Percentiles rank a stretch among this genome's conserved stretches.
Conservation (phyloP, 2,329 filamentous ascomycete species). For the Botrytis sinoallii region DNA sequence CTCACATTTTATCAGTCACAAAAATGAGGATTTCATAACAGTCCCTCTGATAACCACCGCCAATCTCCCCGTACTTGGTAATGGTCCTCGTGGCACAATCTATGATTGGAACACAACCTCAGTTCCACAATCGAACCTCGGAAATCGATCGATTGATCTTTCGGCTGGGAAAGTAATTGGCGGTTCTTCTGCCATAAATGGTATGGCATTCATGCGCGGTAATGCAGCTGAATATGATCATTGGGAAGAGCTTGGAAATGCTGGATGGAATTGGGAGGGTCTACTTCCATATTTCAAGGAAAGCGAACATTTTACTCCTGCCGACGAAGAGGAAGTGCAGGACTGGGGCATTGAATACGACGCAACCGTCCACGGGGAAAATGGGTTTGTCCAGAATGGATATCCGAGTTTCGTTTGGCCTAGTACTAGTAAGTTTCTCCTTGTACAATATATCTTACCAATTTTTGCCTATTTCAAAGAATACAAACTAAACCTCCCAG, state of each 20-base stretch:
- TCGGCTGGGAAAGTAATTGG: slow-evolving; percentile 38
- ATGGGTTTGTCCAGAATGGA: not conserved
- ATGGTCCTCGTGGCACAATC: slow-evolving; percentile 29
- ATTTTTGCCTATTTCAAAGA: slow-evolving; percentile 35
- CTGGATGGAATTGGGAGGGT: slow-evolving; percentile 41
- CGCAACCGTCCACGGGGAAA: slow-evolving; percentile 27
- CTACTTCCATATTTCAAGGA: slow-evolving; percentile 33
- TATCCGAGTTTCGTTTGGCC: slow-evolving; percentile 13
- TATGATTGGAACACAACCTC: slow-evolving; percentile 45
- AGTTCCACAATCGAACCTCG: slow-evolving; percentile 38
- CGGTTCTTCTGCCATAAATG: slow-evolving; percentile 41
- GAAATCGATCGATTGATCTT: slow-evolving; percentile 21
- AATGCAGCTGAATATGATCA: slow-evolving; percentile 37
- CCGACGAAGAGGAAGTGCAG: not conserved
- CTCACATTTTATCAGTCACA: not conserved
- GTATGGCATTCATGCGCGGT: slow-evolving; percentile 30
- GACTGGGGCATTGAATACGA: slow-evolving; percentile 21
- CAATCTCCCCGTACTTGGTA: slow-evolving; percentile 3
- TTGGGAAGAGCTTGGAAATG: slow-evolving; percentile 43
- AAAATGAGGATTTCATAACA: slow-evolving; percentile 15
- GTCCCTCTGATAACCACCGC: slow-evolving; percentile 9
- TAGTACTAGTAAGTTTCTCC: slow-evolving; percentile 2
- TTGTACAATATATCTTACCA: not conserved
- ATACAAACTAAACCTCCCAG: slow-evolving; percentile 28
- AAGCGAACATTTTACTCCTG: slow-evolving; percentile 20